phyloP scores from a whole-genome alignment of 345 rosid genomes.

The Camelina neglecta region DNA sequence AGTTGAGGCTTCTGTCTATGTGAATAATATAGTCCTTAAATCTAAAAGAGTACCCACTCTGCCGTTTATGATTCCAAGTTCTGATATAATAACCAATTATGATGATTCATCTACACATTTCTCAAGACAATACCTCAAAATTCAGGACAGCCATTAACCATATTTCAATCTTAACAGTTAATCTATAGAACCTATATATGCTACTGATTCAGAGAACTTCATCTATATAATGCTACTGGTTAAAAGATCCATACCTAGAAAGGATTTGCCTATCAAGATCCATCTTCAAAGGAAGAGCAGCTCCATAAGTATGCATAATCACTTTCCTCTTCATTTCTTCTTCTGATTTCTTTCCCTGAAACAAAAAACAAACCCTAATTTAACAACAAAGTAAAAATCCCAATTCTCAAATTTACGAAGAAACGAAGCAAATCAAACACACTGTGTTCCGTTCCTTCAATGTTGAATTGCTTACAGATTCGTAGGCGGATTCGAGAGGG shows the following conservation, averaged over 20 bases:
- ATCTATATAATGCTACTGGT: not conserved
- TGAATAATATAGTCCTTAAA: not conserved
- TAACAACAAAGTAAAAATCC: not conserved
- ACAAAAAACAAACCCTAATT: conserved; percentile 5
- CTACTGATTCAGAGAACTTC: not conserved
- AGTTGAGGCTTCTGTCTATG: not conserved
- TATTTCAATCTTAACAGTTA: not conserved
- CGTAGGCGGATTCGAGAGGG: conserved; percentile 72
- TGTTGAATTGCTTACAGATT: conserved; percentile 51
- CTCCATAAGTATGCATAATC: conserved; percentile 70
- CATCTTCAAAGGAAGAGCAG: conserved; percentile 83
- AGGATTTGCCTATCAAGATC: conserved; percentile 85
- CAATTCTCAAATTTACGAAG: not conserved
- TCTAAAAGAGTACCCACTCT: not conserved
- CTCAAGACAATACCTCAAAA: not conserved
- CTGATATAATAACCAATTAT: not conserved
- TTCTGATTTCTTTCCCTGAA: conserved; percentile 56
- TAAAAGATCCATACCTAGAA: conserved; percentile 57
- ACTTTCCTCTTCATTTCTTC: conserved; percentile 65
- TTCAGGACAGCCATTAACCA: not conserved
- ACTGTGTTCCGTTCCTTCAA: not conserved
- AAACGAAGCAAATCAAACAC: not conserved
- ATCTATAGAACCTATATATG: not conserved
- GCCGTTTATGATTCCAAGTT: not conserved
- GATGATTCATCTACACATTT: not conserved